Conservation (phyloP, 2,329 filamentous ascomycete species). For the Colletotrichum magnum region DNA sequence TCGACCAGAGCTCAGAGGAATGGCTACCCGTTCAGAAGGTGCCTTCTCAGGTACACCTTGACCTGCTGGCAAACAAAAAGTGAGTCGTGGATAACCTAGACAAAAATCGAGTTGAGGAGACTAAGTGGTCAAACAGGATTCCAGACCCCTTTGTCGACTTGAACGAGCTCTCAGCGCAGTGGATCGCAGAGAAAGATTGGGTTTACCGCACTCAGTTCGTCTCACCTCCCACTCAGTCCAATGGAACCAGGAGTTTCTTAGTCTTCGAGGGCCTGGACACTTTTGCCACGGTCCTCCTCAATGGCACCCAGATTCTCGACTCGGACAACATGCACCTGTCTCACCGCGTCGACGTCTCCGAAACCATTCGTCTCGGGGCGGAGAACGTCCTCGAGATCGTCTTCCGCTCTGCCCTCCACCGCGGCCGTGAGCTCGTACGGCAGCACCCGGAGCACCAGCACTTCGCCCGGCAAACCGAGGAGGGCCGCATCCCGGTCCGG, state of each 20-base stretch:
- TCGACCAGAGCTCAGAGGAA: conserved; percentile 42
- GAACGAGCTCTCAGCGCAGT: conserved; percentile 72
- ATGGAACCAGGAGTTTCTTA: conserved; percentile 54
- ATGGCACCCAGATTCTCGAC: conserved; percentile 65
- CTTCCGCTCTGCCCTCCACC: conserved; percentile 68
- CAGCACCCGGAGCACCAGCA: conserved; percentile 67
- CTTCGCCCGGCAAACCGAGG: conserved; percentile 63
- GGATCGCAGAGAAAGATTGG: conserved; percentile 75
- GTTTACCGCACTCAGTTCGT: conserved; percentile 63
- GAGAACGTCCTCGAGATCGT: conserved; percentile 67
- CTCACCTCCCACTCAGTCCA: conserved; percentile 35
- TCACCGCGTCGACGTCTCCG: conserved; percentile 66
- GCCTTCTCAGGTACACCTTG: conserved; percentile 55
- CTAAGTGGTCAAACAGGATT: conserved; percentile 51
- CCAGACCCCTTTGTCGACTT: conserved; percentile 72
- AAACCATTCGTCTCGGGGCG: conserved; percentile 51
- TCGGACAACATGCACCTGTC: conserved; percentile 75
- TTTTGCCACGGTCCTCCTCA: conserved; percentile 70
- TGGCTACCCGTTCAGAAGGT: conserved; percentile 53
- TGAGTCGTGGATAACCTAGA: conserved; percentile 35
- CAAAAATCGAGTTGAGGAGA: not conserved
- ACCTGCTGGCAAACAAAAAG: conserved; percentile 53
- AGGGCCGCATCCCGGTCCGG: conserved; percentile 53
- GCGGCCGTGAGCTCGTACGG: conserved; percentile 66
- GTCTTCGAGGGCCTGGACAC: conserved; percentile 77